Evolutionary conservation across 805 yeast species (phyloP).

Genomic region (Ogataea allantospora): DNA sequence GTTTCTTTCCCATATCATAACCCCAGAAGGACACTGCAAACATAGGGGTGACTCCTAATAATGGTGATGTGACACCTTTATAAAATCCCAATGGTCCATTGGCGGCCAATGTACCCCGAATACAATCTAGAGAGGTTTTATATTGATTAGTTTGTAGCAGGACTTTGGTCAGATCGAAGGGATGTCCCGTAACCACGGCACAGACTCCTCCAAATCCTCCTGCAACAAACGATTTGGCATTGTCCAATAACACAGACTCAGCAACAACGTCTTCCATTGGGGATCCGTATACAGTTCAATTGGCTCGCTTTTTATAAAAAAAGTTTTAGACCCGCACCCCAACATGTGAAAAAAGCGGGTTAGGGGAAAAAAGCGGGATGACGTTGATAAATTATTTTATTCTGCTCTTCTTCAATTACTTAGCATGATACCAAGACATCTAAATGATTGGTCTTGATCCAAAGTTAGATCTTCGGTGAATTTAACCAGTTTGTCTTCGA

Average conservation of each 20-base stretch:
- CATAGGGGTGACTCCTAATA: slow-evolving; percentile 97
- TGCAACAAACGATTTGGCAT: slow-evolving; percentile 80
- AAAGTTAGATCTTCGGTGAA: slow-evolving; percentile 53
- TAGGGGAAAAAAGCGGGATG: slow-evolving; percentile 6
- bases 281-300: background rate
- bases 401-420: slow-evolving; percentile 15
- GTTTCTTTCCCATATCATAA: slow-evolving; percentile 84
- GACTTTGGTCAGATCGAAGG: slow-evolving; percentile 91
- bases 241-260: slow-evolving; percentile 52
- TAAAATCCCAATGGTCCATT: slow-evolving; percentile 83
- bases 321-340: background rate
- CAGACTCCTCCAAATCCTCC: slow-evolving; percentile 98
- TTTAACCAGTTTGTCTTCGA: slow-evolving; percentile 39
- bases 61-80: slow-evolving; percentile 91
- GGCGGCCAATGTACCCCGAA: slow-evolving; percentile 62
- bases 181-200: slow-evolving; percentile 95
- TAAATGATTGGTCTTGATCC: slow-evolving; percentile 49
- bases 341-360: slow-evolving; percentile 8
- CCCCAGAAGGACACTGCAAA: slow-evolving; percentile 99
- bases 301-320: slow-evolving; percentile 2
- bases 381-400: slow-evolving; percentile 1
- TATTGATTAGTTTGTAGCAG: slow-evolving; percentile 81
- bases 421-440: slow-evolving; percentile 42
- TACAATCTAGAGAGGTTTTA: slow-evolving; percentile 62
- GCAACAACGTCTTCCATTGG: slow-evolving; percentile 29